Conservation (phyloP, 2,329 filamentous ascomycete species). For the Verruconis gallopava region DNA sequence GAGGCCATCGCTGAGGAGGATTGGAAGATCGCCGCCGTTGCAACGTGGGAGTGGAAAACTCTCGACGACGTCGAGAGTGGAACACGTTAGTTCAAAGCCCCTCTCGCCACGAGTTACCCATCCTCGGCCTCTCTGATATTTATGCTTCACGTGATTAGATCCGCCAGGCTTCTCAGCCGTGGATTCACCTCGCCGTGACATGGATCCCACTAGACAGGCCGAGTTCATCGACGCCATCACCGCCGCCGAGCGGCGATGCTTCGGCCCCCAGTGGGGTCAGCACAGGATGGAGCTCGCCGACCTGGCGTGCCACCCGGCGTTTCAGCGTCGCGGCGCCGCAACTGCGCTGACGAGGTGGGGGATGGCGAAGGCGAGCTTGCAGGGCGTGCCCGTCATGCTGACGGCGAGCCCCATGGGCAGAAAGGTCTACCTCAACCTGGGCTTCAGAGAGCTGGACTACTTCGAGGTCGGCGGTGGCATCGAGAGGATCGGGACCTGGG, state of each 20-base stretch:
- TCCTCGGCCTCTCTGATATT: neutral
- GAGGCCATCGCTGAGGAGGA: neutral
- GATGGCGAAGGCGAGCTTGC: neutral
- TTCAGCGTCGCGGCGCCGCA: neutral
- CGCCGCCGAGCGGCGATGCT: neutral
- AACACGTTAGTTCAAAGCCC: too few species aligned
- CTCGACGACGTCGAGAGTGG: neutral
- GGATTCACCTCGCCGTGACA: neutral
- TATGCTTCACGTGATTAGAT: neutral
- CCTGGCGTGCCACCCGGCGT: neutral
- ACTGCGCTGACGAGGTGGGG: neutral
- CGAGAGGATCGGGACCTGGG: slow-evolving; percentile 2
- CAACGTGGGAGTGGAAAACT: neutral
- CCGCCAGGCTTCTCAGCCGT: neutral
- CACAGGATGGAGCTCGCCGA: neutral
- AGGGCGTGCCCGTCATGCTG: neutral
- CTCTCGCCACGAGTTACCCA: too few species aligned
- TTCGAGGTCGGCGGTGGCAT: neutral
- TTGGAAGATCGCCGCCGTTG: neutral
- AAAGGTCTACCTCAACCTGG: neutral
- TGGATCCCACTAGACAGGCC: neutral
- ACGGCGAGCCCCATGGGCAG: slow-evolving; percentile 4
- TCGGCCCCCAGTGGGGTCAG: neutral
- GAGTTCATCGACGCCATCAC: slow-evolving; percentile 3
- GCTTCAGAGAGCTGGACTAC: neutral